These are phyloP conservation scores for Penstemon barbatus DNA, from an alignment of 257 asterid genomes.

Conservation along the genomic window DNA sequence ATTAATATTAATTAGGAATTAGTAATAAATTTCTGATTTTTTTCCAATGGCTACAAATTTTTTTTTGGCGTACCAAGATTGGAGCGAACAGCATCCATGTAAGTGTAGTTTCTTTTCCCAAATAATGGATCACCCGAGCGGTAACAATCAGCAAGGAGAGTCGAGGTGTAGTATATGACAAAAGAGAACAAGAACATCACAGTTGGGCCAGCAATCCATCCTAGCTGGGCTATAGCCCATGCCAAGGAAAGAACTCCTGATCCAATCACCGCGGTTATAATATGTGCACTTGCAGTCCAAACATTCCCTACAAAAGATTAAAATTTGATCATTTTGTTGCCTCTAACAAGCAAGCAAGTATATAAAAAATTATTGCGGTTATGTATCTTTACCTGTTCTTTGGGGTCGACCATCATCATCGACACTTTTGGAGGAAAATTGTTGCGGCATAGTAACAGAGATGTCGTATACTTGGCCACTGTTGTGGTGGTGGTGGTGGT, in stretches of 20 bases:
- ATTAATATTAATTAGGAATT: not conserved
- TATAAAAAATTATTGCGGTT: not conserved
- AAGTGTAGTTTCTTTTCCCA: slow-evolving; percentile 60
- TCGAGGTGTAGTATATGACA: slow-evolving; percentile 55
- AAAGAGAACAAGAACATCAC: slow-evolving; percentile 56
- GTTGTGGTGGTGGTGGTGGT: slow-evolving; percentile 45
- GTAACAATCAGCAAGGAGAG: slow-evolving; percentile 58
- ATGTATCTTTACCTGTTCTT: slow-evolving; percentile 41
- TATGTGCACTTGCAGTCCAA: slow-evolving; percentile 66
- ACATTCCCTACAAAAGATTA: slow-evolving; percentile 38
- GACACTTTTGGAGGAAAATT: slow-evolving; percentile 40
- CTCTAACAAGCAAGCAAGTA: not conserved
- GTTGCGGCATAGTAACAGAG: slow-evolving; percentile 42
- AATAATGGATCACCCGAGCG: slow-evolving; percentile 56
- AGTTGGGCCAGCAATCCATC: slow-evolving; percentile 65
- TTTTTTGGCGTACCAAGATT: slow-evolving; percentile 40
- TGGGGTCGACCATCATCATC: slow-evolving; percentile 66
- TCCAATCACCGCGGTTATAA: slow-evolving; percentile 60
- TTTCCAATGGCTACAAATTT: no score
- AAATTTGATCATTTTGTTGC: not conserved
- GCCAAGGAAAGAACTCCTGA: slow-evolving; percentile 63
- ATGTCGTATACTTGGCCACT: slow-evolving; percentile 41
- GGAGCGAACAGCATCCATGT: slow-evolving; percentile 62
- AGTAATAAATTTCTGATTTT: not conserved
- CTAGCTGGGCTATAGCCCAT: slow-evolving; percentile 63